phyloP scores from a whole-genome alignment of 2,329 filamentous ascomycete species.

The Cladosporium sp. region DNA sequence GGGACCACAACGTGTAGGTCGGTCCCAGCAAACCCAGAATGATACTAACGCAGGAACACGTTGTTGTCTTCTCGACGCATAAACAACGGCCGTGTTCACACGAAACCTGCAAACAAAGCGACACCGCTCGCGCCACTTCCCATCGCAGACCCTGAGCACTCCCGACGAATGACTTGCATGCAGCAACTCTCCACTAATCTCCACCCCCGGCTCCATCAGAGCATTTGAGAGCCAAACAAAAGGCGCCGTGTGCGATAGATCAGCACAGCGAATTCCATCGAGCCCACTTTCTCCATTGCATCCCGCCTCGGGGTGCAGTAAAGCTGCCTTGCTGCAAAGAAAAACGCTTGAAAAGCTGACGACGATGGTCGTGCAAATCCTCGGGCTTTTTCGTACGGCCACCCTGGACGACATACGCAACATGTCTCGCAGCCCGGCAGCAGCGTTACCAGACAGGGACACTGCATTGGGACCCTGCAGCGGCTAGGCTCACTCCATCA shows the following conservation, averaged over 20 bases:
- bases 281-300: slow-evolving; percentile 1
- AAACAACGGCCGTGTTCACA: neutral
- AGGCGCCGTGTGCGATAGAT: slow-evolving; percentile 2
- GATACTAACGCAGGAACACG: neutral
- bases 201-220: neutral
- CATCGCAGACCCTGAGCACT: neutral
- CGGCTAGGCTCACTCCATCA: neutral
- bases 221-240: neutral
- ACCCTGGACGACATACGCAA: neutral
- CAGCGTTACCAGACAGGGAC: neutral
- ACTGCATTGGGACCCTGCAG: neutral
- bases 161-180: slow-evolving; percentile 10
- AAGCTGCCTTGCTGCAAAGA: neutral
- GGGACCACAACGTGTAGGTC: too few relatives aligned
- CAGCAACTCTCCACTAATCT: neutral
- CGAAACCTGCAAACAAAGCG: neutral
- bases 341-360: slow-evolving; percentile 2
- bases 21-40: neutral
- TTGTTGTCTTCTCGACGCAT: neutral
- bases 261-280: slow-evolving; percentile 2
- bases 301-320: slow-evolving; percentile 1
- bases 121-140: neutral
- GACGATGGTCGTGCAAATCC: slow-evolving; percentile 8
- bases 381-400: slow-evolving; percentile 1
- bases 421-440: neutral